phyloP scores from a whole-genome alignment of 2,329 filamentous ascomycete species.

The Colletotrichum godetiae region DNA sequence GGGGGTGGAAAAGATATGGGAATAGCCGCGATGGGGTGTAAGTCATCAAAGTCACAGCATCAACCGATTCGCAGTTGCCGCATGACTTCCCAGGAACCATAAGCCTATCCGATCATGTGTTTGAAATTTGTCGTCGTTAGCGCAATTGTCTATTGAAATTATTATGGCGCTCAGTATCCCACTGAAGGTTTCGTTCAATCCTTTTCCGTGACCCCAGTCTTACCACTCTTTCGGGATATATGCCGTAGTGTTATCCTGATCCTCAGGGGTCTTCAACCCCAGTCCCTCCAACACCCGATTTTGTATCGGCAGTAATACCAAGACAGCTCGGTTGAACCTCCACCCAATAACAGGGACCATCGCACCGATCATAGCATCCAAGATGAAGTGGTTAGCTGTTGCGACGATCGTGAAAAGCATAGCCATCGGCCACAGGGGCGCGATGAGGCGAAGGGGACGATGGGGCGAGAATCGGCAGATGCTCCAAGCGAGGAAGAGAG shows the following conservation, averaged over 20 bases:
- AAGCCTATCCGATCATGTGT: background rate
- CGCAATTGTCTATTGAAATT: background rate
- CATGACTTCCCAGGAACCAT: too few relatives aligned
- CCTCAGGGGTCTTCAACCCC: constrained; percentile 18
- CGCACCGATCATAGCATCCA: constrained; percentile 49
- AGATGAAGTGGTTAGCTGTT: constrained; percentile 53
- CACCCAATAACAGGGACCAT: constrained; percentile 48
- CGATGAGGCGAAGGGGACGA: constrained; percentile 46
- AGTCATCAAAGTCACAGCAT: too few relatives aligned
- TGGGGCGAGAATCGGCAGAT: constrained; percentile 54
- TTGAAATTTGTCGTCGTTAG: background rate
- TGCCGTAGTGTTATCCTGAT: background rate
- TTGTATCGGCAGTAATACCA: constrained; percentile 43
- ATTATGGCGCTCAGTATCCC: background rate
- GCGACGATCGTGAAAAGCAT: constrained; percentile 56
- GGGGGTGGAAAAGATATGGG: too few relatives aligned
- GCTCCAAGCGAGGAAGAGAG: constrained; percentile 49
- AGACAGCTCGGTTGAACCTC: constrained; percentile 42
- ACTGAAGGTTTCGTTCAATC: background rate
- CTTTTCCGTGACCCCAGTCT: background rate
- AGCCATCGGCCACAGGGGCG: constrained; percentile 53
- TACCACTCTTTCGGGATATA: constrained; percentile 15
- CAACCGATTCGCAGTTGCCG: too few relatives aligned
- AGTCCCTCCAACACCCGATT: constrained; percentile 40
- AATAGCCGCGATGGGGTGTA: too few relatives aligned